Evolutionary conservation across 2,329 filamentous ascomycete genomes (phyloP), one percentile per base, ranked within the genome.

Genomic region (Fusarium metavorans): DNA sequence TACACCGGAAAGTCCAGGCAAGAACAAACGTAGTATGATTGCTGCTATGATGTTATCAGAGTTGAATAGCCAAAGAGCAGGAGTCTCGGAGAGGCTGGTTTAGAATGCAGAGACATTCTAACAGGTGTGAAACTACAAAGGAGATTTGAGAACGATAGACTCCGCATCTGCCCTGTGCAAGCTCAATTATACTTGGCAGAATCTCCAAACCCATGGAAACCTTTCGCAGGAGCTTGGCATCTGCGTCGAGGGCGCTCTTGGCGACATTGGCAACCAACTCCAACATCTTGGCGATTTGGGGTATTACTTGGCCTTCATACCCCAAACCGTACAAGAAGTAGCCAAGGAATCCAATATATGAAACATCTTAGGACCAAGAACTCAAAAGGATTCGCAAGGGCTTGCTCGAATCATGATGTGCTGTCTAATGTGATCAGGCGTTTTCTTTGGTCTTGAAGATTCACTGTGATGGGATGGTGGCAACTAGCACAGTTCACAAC

Each of bases 251-350:
- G 23, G 27, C 27, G 14, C 5, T 7, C 25, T 50, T 30, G 25
- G 45, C 45, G 9, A 11, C 9, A 4, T 18, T 8, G 1, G 16
- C 8, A n/a, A 16, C 9, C 5, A 30, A 30, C 25, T 27, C 25
- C 16, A 30, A 50, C 45, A n/a, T 50, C 25, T 50, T 50, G 45
- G 45, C 45, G 45, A 25, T 30, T 50, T 30, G 25, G 45, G 3
- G 45, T 50, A 30, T 18, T n/a, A 1, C 25, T 50, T 27, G 25
- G 45, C 45, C 5, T 13, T n/a, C 5, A 7, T 50, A 18, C 45
- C 16, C 25, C 23, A n/a, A 30, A n/a, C 7, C 1, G 0, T n/a
- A 50, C 23, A 18, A n/a, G 16, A 2, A 18, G 9, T 6, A n/a
- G 25, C 45, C 14, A 50, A 18, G 25, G 6, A 1, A 7, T 50